These are phyloP conservation scores for Nicotiana rustica DNA, from an alignment of 305 asterid genomes.

Conservation along the genomic window DNA sequence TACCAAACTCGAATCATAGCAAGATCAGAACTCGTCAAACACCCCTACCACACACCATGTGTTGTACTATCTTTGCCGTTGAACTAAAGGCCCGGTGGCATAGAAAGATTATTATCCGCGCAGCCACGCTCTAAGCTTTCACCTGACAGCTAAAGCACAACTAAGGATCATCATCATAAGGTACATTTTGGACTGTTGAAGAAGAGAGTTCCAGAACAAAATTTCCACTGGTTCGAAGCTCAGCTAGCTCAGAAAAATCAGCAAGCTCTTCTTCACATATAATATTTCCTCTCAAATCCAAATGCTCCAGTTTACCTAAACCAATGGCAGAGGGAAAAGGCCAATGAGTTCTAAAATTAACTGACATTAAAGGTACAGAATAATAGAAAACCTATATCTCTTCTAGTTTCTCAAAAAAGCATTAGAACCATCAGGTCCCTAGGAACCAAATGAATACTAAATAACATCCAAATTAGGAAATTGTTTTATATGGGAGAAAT, in stretches of 20 bases:
- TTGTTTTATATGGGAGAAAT: background rate
- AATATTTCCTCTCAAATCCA: constrained; percentile 77
- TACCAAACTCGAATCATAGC: background rate
- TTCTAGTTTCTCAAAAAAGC: background rate
- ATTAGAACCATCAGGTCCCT: background rate
- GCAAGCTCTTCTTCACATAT: constrained; percentile 45
- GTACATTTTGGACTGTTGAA: constrained; percentile 49
- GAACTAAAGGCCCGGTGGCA: no score
- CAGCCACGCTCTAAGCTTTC: background rate
- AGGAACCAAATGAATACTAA: background rate
- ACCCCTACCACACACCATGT: background rate
- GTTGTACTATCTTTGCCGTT: no score
- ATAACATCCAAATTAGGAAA: background rate
- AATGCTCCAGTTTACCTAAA: constrained; percentile 73
- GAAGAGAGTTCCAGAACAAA: constrained; percentile 48
- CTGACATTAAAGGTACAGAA: background rate
- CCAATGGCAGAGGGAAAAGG: constrained; percentile 31
- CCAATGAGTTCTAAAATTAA: constrained; percentile 17
- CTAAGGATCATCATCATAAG: constrained; percentile 80
- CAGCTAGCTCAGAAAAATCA: constrained; percentile 55
- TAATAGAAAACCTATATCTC: background rate
- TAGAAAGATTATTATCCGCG: background rate
- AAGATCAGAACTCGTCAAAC: background rate
- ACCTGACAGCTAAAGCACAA: constrained; percentile 30
- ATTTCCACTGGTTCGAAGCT: constrained; percentile 54